Evolutionary conservation across 2,329 filamentous ascomycete genomes (phyloP).

Genomic region (Dactylellina parvicollis): DNA sequence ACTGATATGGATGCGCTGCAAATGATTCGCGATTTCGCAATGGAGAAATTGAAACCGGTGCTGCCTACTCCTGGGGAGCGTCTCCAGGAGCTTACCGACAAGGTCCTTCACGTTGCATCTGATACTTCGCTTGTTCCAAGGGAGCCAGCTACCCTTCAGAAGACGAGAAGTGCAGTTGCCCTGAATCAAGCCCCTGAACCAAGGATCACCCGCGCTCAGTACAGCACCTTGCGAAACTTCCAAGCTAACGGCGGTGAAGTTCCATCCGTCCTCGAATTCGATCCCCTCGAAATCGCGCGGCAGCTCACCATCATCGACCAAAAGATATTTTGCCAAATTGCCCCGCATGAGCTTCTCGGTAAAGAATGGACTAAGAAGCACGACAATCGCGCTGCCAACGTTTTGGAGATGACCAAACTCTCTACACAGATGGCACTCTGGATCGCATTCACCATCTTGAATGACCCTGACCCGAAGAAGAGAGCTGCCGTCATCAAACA

Average conservation of each 20-base stretch:
- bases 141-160: constrained; percentile 76
- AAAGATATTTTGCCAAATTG: constrained; percentile 86
- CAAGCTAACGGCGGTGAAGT: constrained; percentile 72
- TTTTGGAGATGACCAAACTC: constrained; percentile 90
- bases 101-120: constrained; percentile 72
- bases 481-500: constrained; percentile 91
- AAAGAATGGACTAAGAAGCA: constrained; percentile 94
- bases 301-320: constrained; percentile 95
- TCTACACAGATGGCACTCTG: constrained; percentile 93
- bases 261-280: constrained; percentile 86
- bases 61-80: constrained; percentile 81
- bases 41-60: constrained; percentile 72
- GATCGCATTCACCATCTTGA: constrained; percentile 90
- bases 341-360: constrained; percentile 88
- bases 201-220: constrained; percentile 78
- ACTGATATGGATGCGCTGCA: constrained; percentile 79
- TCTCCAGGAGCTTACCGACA: constrained; percentile 80
- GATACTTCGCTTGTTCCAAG: constrained; percentile 82
- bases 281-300: constrained; percentile 86
- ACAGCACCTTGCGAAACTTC: constrained; percentile 76
- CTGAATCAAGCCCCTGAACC: constrained; percentile 67
- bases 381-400: constrained; percentile 81
- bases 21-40: constrained; percentile 82
- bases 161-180: constrained; percentile 62
- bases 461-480: constrained; percentile 90